Conservation (phyloP, 2,329 filamentous ascomycete species). For the Sporothrix globosa region DNA sequence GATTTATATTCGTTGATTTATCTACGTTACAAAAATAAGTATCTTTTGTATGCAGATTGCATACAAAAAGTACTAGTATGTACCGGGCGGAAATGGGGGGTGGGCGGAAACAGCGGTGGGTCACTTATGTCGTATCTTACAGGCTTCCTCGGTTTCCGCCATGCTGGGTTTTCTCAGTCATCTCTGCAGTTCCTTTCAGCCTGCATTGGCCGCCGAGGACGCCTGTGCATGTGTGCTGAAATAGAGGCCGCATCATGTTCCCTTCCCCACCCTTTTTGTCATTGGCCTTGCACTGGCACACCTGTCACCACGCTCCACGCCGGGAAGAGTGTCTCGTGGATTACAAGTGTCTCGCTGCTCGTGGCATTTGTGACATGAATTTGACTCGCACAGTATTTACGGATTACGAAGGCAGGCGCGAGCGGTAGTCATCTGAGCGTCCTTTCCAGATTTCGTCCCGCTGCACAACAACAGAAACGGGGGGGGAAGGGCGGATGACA, state of each 20-base stretch:
- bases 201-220: conserved; percentile 3
- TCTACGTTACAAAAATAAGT: too few relatives aligned
- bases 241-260: not conserved
- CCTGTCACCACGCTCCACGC: not conserved
- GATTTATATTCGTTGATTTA: too few relatives aligned
- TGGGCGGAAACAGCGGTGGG: too few relatives aligned
- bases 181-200: conserved; percentile 4
- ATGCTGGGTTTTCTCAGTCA: not conserved
- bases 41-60: too few relatives aligned
- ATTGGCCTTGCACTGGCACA: not conserved
- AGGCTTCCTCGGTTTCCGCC: conserved; percentile 1
- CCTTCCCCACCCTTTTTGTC: not conserved
- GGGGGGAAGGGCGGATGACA: not conserved
- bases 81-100: too few relatives aligned
- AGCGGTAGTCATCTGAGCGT: not conserved
- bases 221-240: conserved; percentile 7
- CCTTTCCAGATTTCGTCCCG: not conserved
- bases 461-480: not conserved
- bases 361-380: not conserved
- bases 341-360: not conserved
- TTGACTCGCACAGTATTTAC: not conserved
- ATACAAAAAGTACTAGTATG: too few relatives aligned
- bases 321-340: not conserved
- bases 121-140: too few relatives aligned
- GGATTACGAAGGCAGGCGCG: conserved; percentile 10